Evolutionary conservation across 2,329 filamentous ascomycete genomes (phyloP), one percentile per base, ranked within the genome.

Genomic region (Chaetomiaceae sp.): DNA sequence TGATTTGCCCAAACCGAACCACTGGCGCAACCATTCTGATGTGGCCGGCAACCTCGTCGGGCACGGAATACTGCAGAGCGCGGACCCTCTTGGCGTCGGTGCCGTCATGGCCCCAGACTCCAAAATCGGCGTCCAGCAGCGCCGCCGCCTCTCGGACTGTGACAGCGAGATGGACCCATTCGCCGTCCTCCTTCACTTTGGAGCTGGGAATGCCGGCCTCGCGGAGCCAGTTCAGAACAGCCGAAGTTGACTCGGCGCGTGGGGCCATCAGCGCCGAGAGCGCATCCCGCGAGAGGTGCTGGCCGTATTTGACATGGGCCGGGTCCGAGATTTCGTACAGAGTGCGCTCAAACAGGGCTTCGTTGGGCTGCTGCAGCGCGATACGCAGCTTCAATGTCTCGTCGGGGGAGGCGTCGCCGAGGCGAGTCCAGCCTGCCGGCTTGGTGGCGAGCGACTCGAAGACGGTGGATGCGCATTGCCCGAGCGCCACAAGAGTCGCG

Each of bases 11-110:
- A 53, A 86, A 86, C 40, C 78, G 73, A 3, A 79, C 85, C 0
- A 82, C 85, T 1, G 84, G 84, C 62, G 85, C 80, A 38, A 86
- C 79, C 65, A 85, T 73, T 53, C 79, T 77, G 54, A 87, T 74
- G 60, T 81, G 73, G 40, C 71, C 60, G 41, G 74, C 71, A 6
- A 87, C 65, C 0, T 73, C 67, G 42, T 71, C 70, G 0, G 84
- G 85, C 1, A 87, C 74, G 0, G 81, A 85, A 66, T 87, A 87
- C 44, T 74, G 68, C 13, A 73, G 61, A 5, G 71, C 72, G 36
- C 84, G 75, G 41, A 67, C 61, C 1, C 38, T 21, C 43, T 48
- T 48, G 21, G 85, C 71, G n/a, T 64, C 66, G 16, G 69, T 71
- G 21, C 69, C 66, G 13, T 70, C 63, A 57, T 78, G 71, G 62